These are phyloP conservation scores for Parafenestella ontariensis DNA, from an alignment of 2,329 filamentous ascomycete species.

Conservation along the genomic window DNA sequence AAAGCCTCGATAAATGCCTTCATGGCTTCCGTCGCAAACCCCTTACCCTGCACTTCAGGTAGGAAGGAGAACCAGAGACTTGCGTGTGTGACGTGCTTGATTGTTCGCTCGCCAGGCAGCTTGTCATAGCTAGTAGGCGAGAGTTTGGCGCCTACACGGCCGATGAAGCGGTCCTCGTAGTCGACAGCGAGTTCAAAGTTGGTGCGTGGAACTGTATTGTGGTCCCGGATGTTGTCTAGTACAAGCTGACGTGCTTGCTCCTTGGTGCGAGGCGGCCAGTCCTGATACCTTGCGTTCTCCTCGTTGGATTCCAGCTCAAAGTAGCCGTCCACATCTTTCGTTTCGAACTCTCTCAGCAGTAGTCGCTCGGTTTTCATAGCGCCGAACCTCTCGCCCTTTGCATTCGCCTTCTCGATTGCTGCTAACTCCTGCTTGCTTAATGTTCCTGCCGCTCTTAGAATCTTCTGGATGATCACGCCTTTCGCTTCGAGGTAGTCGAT, in stretches of 20 bases:
- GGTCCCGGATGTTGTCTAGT: constrained; percentile 21
- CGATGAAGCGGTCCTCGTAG: constrained; percentile 29
- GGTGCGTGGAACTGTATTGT: constrained; percentile 19
- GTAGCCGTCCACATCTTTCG: constrained; percentile 27
- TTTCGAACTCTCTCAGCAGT: constrained; percentile 35
- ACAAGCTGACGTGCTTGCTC: constrained; percentile 31
- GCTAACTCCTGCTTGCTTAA: constrained; percentile 28
- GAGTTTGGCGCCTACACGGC: constrained; percentile 36
- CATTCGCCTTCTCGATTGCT: constrained; percentile 24
- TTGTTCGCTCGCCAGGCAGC: constrained; percentile 4
- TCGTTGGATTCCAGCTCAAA: constrained; percentile 32
- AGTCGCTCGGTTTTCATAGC: constrained; percentile 32
- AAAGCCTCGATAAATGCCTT: constrained; percentile 31
- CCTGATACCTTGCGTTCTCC: constrained; percentile 39
- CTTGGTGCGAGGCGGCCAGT: constrained; percentile 28
- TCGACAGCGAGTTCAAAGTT: constrained; percentile 41
- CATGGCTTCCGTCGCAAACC: constrained; percentile 43
- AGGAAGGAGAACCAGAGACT: constrained; percentile 44
- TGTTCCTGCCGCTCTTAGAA: constrained; percentile 18
- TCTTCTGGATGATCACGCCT: constrained; percentile 26
- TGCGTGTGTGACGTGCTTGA: constrained; percentile 17
- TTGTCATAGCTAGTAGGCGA: constrained; percentile 11
- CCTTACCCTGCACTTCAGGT: constrained; percentile 30
- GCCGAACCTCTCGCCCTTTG: constrained; percentile 19
- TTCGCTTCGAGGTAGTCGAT: constrained; percentile 33